These are phyloP conservation scores for Mycena epipterygia DNA, from an alignment of 768 basidiomycete genomes.

Conservation along the genomic window DNA sequence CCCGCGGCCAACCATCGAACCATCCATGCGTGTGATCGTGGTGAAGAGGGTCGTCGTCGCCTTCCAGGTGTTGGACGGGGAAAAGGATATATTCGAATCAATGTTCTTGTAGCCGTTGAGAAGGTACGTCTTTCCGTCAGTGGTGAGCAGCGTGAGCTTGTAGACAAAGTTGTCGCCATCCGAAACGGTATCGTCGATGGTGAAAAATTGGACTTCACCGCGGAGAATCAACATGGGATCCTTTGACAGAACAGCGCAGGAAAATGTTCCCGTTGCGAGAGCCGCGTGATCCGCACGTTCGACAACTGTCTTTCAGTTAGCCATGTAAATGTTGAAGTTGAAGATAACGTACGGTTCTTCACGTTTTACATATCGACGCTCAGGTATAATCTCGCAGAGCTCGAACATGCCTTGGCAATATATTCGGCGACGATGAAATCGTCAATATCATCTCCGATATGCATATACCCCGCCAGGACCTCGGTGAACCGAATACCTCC, in stretches of 20 bases:
- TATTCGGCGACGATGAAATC: conserved; percentile 32
- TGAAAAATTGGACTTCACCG: conserved; percentile 34
- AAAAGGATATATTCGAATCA: conserved; percentile 27
- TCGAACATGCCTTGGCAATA: conserved; percentile 28
- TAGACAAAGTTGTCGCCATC: conserved; percentile 28
- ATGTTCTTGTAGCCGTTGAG: conserved; percentile 34
- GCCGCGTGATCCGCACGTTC: conserved; percentile 23
- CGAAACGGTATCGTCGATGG: conserved; percentile 25
- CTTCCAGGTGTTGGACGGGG: conserved; percentile 26
- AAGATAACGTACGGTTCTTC: conserved; percentile 16
- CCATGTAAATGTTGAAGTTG: background rate
- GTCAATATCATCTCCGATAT: conserved; percentile 34
- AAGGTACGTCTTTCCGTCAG: conserved; percentile 28
- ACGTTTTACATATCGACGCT: conserved; percentile 24
- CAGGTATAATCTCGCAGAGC: conserved; percentile 30
- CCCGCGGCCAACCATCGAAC: conserved; percentile 31
- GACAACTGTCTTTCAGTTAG: conserved; percentile 15
- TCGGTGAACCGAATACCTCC: conserved; percentile 35
- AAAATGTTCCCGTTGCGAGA: conserved; percentile 34
- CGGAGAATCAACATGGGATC: conserved; percentile 33
- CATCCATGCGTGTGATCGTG: conserved; percentile 25
- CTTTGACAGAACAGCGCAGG: conserved; percentile 30
- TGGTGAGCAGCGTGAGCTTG: conserved; percentile 31
- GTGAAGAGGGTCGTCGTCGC: conserved; percentile 35
- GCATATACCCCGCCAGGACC: conserved; percentile 34